Evolutionary conservation across 805 yeast genomes (phyloP).

Genomic region (Candida cerambycidarum): DNA sequence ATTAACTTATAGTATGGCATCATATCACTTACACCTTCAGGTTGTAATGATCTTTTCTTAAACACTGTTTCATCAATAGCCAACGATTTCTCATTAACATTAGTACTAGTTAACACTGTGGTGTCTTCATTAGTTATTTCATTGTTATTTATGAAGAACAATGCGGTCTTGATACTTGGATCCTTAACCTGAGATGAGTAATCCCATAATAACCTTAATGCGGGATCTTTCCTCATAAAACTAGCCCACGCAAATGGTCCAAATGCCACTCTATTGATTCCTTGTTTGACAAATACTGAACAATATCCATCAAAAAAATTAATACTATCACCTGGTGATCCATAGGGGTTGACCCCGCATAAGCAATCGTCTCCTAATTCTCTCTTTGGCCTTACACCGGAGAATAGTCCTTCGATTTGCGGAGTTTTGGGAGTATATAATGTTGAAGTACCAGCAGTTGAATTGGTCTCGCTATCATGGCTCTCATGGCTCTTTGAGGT

Average conservation of each 20-base stretch:
- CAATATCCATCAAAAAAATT: slow-evolving; percentile 37
- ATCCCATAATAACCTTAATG: slow-evolving; percentile 35
- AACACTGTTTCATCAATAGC: slow-evolving; percentile 25
- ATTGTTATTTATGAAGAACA: slow-evolving; percentile 21
- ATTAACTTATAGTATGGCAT: slow-evolving; percentile 31
- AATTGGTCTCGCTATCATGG: not conserved
- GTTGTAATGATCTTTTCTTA: slow-evolving; percentile 29
- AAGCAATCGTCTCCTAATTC: not conserved
- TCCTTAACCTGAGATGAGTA: slow-evolving; percentile 21
- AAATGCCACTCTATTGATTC: slow-evolving; percentile 26
- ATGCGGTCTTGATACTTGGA: slow-evolving; percentile 21
- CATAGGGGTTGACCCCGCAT: slow-evolving; percentile 27
- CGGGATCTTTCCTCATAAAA: slow-evolving; percentile 34
- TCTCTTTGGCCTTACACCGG: not conserved
- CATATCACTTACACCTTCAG: slow-evolving; percentile 35
- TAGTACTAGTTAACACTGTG: slow-evolving; percentile 17
- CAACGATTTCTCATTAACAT: slow-evolving; percentile 7
- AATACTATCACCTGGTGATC: slow-evolving; percentile 27
- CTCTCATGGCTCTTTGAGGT: not conserved
- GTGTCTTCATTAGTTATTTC: slow-evolving; percentile 25
- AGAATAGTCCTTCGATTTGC: not conserved
- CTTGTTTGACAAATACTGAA: slow-evolving; percentile 29
- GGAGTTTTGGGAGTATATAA: not conserved
- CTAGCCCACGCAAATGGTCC: slow-evolving; percentile 44
- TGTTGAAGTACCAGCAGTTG: not conserved